Percentiles rank a stretch among this genome's conserved stretches.
Evolutionary conservation across 2,329 filamentous ascomycete genomes (phyloP).

Genomic region (Hymenoscyphus repandus): DNA sequence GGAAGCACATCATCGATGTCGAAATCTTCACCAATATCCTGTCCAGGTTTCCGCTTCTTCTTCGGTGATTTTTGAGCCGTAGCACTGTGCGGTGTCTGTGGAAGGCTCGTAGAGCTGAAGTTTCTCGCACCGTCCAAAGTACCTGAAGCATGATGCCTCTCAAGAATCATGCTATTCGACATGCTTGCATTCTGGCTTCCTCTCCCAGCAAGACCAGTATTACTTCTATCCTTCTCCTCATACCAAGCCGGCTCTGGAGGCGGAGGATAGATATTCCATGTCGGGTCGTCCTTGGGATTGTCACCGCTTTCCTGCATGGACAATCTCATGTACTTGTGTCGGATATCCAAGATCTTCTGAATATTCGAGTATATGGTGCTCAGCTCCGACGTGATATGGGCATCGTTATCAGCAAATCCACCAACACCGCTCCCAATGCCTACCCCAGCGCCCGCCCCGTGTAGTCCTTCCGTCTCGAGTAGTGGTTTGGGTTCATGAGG

Average conservation of each 20-base stretch:
- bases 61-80: constrained; percentile 40
- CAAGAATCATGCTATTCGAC: constrained; percentile 30
- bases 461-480: constrained; percentile 47
- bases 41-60: constrained; percentile 74
- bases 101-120: constrained; percentile 15
- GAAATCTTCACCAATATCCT: constrained; percentile 91
- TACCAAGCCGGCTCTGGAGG: constrained; percentile 90
- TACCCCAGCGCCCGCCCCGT: constrained; percentile 53
- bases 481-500: constrained; percentile 51
- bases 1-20: constrained; percentile 72
- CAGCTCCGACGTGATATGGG: constrained; percentile 78
- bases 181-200: constrained; percentile 46
- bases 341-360: constrained; percentile 79
- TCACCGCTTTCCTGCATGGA: constrained; percentile 78
- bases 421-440: constrained; percentile 55
- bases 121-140: constrained; percentile 14
- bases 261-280: constrained; percentile 85
- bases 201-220: constrained; percentile 21
- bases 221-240: constrained; percentile 36
- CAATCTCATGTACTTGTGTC: constrained; percentile 81
- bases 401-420: constrained; percentile 66
- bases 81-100: constrained; percentile 32
- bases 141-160: constrained; percentile 24
- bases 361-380: constrained; percentile 85
- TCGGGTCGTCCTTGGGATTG: constrained; percentile 79